Base-by-base conservation (phyloP, 257 asterid genomes). In the Nicotiana noctiflora region DNA sequence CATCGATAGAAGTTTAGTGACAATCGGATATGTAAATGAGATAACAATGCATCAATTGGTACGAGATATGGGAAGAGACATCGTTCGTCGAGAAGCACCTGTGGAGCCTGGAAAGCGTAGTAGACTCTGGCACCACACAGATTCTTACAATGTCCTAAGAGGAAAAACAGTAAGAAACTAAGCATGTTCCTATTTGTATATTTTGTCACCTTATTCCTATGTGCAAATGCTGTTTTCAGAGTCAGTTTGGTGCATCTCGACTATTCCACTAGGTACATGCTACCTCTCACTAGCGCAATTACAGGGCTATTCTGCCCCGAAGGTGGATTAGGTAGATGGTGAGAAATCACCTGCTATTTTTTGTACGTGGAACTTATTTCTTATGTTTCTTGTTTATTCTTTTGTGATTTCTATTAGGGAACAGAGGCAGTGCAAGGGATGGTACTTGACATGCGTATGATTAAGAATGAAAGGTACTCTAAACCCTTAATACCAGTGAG, bases 11-110 rank as follows among this genome's bases (percentile, higher is more conserved):
- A 25, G 78, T 53, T 51, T 80, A 4, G 44, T 80, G 68, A 57
- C 81, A 29, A 61, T 77, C 34, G 52, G 23, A 14, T 21, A n/a
- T 46, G 72, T 64, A 1, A 56, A 34, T 66, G 61, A 49, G 6
- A 59, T 59, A 31, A 14, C 0, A 5, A 77, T 77, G 56, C 81
- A 66, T 34, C 23, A 65, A 27, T 66, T 63, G 32, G 62, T 66
- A 15, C 7, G 37, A n/a, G 64, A 70, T 76, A 81, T 70, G 83
- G 83, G 83, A 81, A 81, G 83, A 81, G 83, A 81, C 17, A 46
- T 81, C 56, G 66, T 81, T 72, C 74, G 79, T 21, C 40, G 53
- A 56, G 80, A 81, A 56, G 76, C 75, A 40, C 60, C 83, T 23
- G n/a, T 55, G 34, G 53, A 72, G 21, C 61, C 79, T 34, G 83